phyloP scores from a whole-genome alignment of 805 yeast species.

The Kazachstania bromeliacearum region DNA sequence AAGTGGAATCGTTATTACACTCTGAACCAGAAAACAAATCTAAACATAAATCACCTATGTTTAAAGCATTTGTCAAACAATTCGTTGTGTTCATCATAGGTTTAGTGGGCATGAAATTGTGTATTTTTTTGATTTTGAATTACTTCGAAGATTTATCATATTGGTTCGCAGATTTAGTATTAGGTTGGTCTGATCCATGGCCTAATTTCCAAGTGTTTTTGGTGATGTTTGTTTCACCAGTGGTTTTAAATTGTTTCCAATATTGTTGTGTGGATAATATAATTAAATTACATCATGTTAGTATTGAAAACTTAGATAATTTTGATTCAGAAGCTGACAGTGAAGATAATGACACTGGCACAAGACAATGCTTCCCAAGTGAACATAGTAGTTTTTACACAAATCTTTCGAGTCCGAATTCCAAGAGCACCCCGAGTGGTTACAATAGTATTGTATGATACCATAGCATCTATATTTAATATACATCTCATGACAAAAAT shows the following conservation, averaged over 20 bases:
- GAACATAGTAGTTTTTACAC: neutral
- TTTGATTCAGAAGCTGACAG: constrained; percentile 18
- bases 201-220: constrained; percentile 79
- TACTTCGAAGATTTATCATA: constrained; percentile 61
- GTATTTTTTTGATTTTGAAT: constrained; percentile 47
- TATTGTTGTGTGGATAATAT: constrained; percentile 64
- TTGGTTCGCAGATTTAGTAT: constrained; percentile 62
- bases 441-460: neutral
- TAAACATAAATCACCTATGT: constrained; percentile 59
- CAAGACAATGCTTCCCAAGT: neutral
- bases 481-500: too few species aligned
- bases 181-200: constrained; percentile 75
- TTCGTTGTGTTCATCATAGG: constrained; percentile 58
- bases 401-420: neutral
- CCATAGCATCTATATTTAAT: too few species aligned
- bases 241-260: constrained; percentile 65
- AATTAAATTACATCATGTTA: constrained; percentile 45
- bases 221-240: constrained; percentile 77
- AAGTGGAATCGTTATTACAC: neutral
- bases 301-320: constrained; percentile 18
- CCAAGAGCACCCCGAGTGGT: neutral
- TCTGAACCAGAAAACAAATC: constrained; percentile 12
- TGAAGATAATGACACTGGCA: neutral
- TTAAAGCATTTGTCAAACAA: constrained; percentile 62
- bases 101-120: constrained; percentile 50